Evolutionary conservation across 2,329 filamentous ascomycete species (phyloP).

Genomic region (Fusarium concolor): DNA sequence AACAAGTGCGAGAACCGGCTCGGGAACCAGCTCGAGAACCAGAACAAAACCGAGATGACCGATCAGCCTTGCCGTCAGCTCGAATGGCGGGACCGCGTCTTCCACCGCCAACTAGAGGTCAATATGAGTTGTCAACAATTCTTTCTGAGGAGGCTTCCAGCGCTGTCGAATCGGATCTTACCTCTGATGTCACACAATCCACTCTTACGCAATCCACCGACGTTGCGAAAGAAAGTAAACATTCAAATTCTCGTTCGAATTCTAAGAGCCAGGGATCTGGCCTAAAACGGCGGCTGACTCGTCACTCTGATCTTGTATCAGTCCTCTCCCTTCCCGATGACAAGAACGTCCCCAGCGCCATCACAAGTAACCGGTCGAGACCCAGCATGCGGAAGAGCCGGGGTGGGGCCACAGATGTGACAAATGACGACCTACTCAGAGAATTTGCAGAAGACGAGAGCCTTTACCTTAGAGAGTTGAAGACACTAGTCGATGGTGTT

Average conservation of each 20-base stretch:
- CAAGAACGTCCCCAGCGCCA: slow-evolving; percentile 65
- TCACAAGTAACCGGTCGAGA: slow-evolving; percentile 78
- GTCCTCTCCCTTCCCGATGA: slow-evolving; percentile 81
- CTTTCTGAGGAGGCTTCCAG: slow-evolving; percentile 63
- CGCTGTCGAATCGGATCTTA: slow-evolving; percentile 61
- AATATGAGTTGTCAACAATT: slow-evolving; percentile 69
- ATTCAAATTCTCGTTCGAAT: slow-evolving; percentile 54
- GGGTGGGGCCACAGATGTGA: slow-evolving; percentile 74
- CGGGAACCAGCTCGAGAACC: background rate
- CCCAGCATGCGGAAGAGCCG: slow-evolving; percentile 82
- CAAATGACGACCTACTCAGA: slow-evolving; percentile 78
- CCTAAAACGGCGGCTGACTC: slow-evolving; percentile 82
- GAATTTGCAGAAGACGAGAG: slow-evolving; percentile 87
- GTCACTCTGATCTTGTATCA: slow-evolving; percentile 93
- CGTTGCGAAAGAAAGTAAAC: slow-evolving; percentile 59
- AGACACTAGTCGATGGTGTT: slow-evolving; percentile 93
- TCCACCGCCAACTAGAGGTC: slow-evolving; percentile 64
- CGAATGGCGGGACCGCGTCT: slow-evolving; percentile 51
- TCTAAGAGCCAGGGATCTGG: slow-evolving; percentile 60
- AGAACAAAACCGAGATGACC: slow-evolving; percentile 22
- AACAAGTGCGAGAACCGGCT: slow-evolving; percentile 1
- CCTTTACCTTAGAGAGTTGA: slow-evolving; percentile 90
- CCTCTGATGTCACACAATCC: slow-evolving; percentile 64
- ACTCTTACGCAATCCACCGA: slow-evolving; percentile 66
- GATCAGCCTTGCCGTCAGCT: slow-evolving; percentile 38